Evolutionary conservation across 805 yeast genomes (phyloP), one percentile per base, ranked within the genome.

Genomic region (Ogataea paraovalis): DNA sequence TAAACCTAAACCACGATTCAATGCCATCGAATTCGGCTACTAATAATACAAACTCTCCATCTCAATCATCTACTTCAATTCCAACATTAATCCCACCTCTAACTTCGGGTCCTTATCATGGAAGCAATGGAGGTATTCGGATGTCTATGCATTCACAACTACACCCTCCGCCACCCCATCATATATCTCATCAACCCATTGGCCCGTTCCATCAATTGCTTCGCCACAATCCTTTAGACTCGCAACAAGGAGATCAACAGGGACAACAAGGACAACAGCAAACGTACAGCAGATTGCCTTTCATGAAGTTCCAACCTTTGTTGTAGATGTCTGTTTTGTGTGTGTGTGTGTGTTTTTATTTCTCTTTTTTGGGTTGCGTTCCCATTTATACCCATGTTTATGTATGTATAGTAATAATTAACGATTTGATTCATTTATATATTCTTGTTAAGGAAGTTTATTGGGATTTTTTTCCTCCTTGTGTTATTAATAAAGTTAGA

Each of bases 301-400:
- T 56, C 41, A 55, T 60, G 60, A 62, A 61, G 43, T 62, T 62
- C 41, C 66, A 62, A 49, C 66, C 66, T 12, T 47, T 62, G 19
- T 53, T 62, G 33, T 62, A 48, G 50, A 32, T n/a, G 10, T n/a
- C 21, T 8, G 9, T 14, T 34, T 4, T 16, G n/a, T 16, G 12
- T 27, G 8, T 18, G n/a, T 1, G 9, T 25, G 22, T 39, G 13
- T n/a, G 14, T 25, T 4, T 13, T 39, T 19, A 21, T 28, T n/a
- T 9, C 27, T 27, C 3, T 8, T 7, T 28, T 25, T 40, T 16
- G 13, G 25, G 21, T n/a, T n/a, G n/a, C n/a, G n/a, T n/a, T n/a
- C n/a, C n/a, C n/a, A 16, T 19, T 9, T 12, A 10, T 12, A 14
- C 13, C 14, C 14, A 30, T 30, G 4, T 30, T 30, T 30, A 12